Conservation (phyloP, 805 yeast species). For the Ogataea methylovora region DNA sequence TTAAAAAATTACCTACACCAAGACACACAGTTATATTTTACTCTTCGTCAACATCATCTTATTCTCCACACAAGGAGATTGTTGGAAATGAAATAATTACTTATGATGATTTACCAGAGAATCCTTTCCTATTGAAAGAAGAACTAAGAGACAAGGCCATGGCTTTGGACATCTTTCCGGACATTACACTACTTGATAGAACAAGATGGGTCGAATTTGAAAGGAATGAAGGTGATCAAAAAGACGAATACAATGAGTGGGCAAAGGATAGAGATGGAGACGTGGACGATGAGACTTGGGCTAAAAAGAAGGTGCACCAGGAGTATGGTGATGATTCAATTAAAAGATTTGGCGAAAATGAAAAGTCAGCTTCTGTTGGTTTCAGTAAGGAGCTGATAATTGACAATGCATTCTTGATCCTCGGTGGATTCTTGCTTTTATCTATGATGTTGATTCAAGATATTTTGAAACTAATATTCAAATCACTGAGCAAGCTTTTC, state of each 20-base stretch:
- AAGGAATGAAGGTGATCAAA: constrained; percentile 36
- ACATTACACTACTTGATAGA: constrained; percentile 43
- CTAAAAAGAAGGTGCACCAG: background rate
- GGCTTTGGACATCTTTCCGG: constrained; percentile 41
- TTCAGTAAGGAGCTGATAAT: constrained; percentile 37
- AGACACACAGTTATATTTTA: constrained; percentile 55
- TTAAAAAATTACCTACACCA: constrained; percentile 74
- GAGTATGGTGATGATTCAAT: constrained; percentile 9
- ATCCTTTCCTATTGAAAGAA: constrained; percentile 23
- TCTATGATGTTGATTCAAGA: background rate
- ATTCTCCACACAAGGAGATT: constrained; percentile 11
- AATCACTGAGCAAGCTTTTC: too few species aligned
- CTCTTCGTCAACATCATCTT: constrained; percentile 23
- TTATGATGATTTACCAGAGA: constrained; percentile 24
- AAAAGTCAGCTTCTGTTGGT: constrained; percentile 28
- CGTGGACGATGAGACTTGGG: constrained; percentile 1
- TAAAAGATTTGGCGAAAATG: constrained; percentile 20
- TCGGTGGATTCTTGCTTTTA: constrained; percentile 1
- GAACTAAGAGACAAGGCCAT: constrained; percentile 20
- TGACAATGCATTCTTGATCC: constrained; percentile 42
- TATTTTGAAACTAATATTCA: background rate
- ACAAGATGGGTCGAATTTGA: constrained; percentile 46
- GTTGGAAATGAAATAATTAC: constrained; percentile 7
- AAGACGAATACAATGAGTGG: constrained; percentile 17
- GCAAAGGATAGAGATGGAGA: constrained; percentile 17